Percentiles rank a stretch among this genome's conserved stretches.
Evolutionary conservation across 2,329 filamentous ascomycete species (phyloP).

Genomic region (Aspergillus hortae): DNA sequence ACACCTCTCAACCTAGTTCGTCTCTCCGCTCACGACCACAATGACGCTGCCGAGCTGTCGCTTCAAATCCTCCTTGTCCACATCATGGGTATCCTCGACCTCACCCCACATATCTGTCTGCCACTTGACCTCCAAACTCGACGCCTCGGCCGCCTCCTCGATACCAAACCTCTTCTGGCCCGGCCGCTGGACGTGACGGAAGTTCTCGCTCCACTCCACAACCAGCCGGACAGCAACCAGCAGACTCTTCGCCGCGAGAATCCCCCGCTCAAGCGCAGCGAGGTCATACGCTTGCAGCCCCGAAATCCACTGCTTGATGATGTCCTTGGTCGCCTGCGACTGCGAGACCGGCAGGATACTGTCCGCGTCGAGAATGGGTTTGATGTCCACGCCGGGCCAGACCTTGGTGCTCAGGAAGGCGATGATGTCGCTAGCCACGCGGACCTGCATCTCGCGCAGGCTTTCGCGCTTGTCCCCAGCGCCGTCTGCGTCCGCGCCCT

Average conservation of each 20-base stretch:
- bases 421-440: slow-evolving; percentile 67
- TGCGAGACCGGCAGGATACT: slow-evolving; percentile 75
- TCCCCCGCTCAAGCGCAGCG: slow-evolving; percentile 78
- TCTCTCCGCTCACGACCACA: slow-evolving; percentile 67
- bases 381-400: slow-evolving; percentile 79
- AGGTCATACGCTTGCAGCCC: slow-evolving; percentile 75
- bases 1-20: slow-evolving; percentile 15
- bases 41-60: slow-evolving; percentile 86
- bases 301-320: slow-evolving; percentile 73
- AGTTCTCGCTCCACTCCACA: slow-evolving; percentile 81
- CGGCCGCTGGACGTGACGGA: slow-evolving; percentile 49
- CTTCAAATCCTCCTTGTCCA: slow-evolving; percentile 83
- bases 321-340: slow-evolving; percentile 67
- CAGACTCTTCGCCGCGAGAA: slow-evolving; percentile 82
- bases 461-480: slow-evolving; percentile 51
- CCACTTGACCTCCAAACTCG: slow-evolving; percentile 82
- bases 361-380: slow-evolving; percentile 73
- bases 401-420: slow-evolving; percentile 66
- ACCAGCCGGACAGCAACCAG: slow-evolving; percentile 72
- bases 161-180: slow-evolving; percentile 62
- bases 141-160: slow-evolving; percentile 73
- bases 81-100: slow-evolving; percentile 97
- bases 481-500: slow-evolving; percentile 46
- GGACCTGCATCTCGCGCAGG: slow-evolving; percentile 69
- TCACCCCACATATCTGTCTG: slow-evolving; percentile 92